phyloP scores from a whole-genome alignment of 768 basidiomycete genomes.

The Tylopilus subfusipes region DNA sequence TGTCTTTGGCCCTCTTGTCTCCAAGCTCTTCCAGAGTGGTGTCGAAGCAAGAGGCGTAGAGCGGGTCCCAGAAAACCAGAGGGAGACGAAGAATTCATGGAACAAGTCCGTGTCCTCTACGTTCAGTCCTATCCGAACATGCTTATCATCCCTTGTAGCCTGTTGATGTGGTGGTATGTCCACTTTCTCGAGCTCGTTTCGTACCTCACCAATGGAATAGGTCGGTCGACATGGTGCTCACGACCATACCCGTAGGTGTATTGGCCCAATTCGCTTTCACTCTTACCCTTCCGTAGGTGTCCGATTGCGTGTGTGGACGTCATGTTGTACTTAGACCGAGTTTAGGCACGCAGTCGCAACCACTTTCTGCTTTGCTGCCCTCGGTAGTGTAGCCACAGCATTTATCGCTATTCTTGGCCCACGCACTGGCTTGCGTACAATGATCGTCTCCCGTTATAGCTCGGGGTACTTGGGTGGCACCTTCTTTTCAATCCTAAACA shows the following conservation, averaged over 20 bases:
- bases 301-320: background rate
- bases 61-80: slow-evolving; percentile 48
- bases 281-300: slow-evolving; percentile 43
- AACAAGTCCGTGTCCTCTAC: slow-evolving; percentile 35
- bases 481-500: slow-evolving; percentile 51
- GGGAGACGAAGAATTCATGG: slow-evolving; percentile 42
- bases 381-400: slow-evolving; percentile 41
- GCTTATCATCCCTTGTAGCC: slow-evolving; percentile 22
- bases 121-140: background rate
- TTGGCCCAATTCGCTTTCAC: slow-evolving; percentile 47
- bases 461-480: slow-evolving; percentile 48
- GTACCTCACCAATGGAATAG: slow-evolving; percentile 18
- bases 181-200: background rate
- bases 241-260: slow-evolving; percentile 49
- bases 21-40: slow-evolving; percentile 43
- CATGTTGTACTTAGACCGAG: background rate
- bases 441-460: slow-evolving; percentile 49
- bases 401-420: slow-evolving; percentile 56
- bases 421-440: slow-evolving; percentile 49
- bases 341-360: slow-evolving; percentile 42
- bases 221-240: slow-evolving; percentile 48
- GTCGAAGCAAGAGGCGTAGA: slow-evolving; percentile 56
- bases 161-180: slow-evolving; percentile 45
- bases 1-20: slow-evolving; percentile 29
- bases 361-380: slow-evolving; percentile 44